Conservation (phyloP, 352 stramenopile species). For the Phytopythium chamaehyphon region DNA sequence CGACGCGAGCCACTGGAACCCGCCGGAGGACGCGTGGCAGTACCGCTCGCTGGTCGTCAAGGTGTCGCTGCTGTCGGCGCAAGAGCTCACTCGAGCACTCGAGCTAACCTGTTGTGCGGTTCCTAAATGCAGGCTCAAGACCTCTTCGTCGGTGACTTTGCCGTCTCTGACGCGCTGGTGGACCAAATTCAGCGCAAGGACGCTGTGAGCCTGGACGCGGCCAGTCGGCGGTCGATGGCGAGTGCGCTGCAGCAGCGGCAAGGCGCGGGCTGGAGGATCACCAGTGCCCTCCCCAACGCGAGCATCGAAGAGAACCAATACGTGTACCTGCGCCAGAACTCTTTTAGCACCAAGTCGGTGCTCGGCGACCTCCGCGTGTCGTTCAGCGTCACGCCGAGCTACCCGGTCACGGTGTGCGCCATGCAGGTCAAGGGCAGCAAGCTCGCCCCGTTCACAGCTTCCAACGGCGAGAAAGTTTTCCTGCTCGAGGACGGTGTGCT, state of each 20-base stretch:
- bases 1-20: slow-evolving; percentile 62
- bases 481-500: slow-evolving; percentile 63
- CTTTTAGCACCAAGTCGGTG: slow-evolving; percentile 10
- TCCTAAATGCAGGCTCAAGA: slow-evolving; percentile 11
- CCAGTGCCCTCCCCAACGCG: slow-evolving; percentile 44
- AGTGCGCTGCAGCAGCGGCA: slow-evolving; percentile 52
- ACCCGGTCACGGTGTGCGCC: slow-evolving; percentile 65
- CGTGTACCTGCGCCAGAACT: slow-evolving; percentile 35
- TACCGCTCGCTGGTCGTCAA: slow-evolving; percentile 27
- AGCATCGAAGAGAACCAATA: slow-evolving; percentile 48
- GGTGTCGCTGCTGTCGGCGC: no score
- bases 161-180: slow-evolving; percentile 46
- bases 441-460: slow-evolving; percentile 38
- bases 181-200: slow-evolving; percentile 67
- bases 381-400: slow-evolving; percentile 60
- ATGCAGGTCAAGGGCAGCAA: slow-evolving; percentile 25
- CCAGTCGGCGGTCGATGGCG: slow-evolving; percentile 45
- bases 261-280: slow-evolving; percentile 29
- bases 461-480: slow-evolving; percentile 39
- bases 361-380: slow-evolving; percentile 62
- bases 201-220: slow-evolving; percentile 33
- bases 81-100: no score
- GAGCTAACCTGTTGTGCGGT: neutral
- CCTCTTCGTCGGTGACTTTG: slow-evolving; percentile 62
- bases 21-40: slow-evolving; percentile 49